These are phyloP conservation scores for Neurospora sp. DNA, from an alignment of 495 filamentous ascomycete genomes.

Conservation along the genomic window DNA sequence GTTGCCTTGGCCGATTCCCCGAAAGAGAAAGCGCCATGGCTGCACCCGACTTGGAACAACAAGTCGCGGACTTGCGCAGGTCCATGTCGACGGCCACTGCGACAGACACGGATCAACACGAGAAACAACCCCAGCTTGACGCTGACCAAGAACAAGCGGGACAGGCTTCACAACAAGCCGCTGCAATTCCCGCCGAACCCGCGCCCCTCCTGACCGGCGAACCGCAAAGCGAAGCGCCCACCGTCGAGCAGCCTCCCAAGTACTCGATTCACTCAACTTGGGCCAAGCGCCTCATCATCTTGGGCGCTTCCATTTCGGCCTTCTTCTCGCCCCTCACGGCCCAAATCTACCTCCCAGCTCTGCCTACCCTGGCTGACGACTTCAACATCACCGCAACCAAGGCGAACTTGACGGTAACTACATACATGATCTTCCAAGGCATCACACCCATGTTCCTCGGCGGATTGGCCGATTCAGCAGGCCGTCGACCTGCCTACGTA, in stretches of 20 bases:
- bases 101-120: neutral
- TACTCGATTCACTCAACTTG: conserved; percentile 46
- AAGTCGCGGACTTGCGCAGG: neutral
- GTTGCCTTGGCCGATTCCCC: neutral
- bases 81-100: neutral
- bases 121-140: neutral
- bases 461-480: conserved; percentile 42
- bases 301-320: conserved; percentile 47
- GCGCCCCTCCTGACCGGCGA: neutral
- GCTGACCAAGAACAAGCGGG: conserved; percentile 9
- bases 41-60: neutral
- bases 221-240: neutral
- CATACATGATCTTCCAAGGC: conserved; percentile 51
- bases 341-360: conserved; percentile 61
- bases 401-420: conserved; percentile 56
- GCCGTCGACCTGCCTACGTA: conserved; percentile 46
- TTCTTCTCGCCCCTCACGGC: conserved; percentile 65
- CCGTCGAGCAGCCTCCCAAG: conserved; percentile 11
- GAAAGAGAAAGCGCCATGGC: neutral
- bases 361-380: conserved; percentile 43
- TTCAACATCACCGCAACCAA: conserved; percentile 41
- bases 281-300: conserved; percentile 52
- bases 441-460: conserved; percentile 48
- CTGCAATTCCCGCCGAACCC: neutral
- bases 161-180: conserved; percentile 37